Conservation (phyloP, 2,329 filamentous ascomycete species). For the Aspergillus caelatus region DNA sequence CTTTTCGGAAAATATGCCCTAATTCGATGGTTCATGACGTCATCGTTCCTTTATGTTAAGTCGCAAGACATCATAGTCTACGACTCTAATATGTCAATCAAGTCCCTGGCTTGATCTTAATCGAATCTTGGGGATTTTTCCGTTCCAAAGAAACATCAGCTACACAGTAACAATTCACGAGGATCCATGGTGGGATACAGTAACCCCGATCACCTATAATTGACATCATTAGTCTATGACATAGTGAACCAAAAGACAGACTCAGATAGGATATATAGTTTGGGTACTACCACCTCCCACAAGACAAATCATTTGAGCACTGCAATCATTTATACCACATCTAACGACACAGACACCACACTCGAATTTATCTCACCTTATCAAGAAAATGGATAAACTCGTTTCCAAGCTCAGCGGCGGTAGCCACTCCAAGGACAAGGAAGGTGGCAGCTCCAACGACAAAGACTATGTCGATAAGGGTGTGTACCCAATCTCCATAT, state of each 20-base stretch:
- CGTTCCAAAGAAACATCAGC: too few species aligned
- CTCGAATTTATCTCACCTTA: conserved; percentile 20
- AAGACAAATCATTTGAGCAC: neutral
- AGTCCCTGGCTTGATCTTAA: too few species aligned
- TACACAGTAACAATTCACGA: too few species aligned
- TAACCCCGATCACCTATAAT: neutral
- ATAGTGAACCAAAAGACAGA: neutral
- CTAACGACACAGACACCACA: neutral
- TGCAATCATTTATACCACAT: neutral
- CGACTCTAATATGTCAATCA: too few species aligned
- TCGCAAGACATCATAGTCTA: too few species aligned
- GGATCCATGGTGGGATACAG: too few species aligned
- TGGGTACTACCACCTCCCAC: too few species aligned
- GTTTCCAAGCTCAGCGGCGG: conserved; percentile 29
- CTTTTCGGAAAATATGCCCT: too few species aligned
- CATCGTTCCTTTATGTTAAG: too few species aligned
- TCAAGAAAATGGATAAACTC: conserved; percentile 25
- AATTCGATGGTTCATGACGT: too few species aligned
- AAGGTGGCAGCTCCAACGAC: conserved; percentile 6
- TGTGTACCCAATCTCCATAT: conserved; percentile 20
- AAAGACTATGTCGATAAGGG: conserved; percentile 57
- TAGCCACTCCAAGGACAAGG: neutral
- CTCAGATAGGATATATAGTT: neutral
- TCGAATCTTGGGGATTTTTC: too few species aligned
- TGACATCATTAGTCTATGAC: neutral